Evolutionary conservation across 768 basidiomycete genomes (phyloP).

Genomic region (Tephrocybe sp.): DNA sequence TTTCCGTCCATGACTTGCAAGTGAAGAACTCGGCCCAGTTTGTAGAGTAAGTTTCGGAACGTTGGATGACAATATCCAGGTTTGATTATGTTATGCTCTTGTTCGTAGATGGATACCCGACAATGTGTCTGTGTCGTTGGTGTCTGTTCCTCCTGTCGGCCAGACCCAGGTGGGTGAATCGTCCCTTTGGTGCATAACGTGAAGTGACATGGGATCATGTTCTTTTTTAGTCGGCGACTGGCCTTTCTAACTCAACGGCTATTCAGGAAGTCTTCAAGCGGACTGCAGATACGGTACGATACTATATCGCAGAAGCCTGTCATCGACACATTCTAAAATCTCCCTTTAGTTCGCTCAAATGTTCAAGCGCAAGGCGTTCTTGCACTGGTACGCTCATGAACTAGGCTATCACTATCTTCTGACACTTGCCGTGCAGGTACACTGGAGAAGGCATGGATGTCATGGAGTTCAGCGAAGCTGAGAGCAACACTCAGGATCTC

Average conservation of each 20-base stretch:
- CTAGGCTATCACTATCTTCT: background rate
- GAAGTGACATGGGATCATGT: background rate
- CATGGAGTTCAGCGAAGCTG: conserved; percentile 85
- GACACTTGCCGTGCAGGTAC: conserved; percentile 43
- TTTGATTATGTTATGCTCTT: conserved; percentile 6
- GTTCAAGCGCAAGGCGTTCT: conserved; percentile 83
- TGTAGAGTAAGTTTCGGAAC: conserved; percentile 61
- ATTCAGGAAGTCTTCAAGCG: conserved; percentile 88
- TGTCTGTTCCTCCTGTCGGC: conserved; percentile 82
- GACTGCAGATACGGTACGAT: conserved; percentile 55
- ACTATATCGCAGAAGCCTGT: background rate
- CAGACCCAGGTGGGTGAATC: conserved; percentile 55
- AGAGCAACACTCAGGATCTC: conserved; percentile 78
- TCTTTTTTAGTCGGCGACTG: conserved; percentile 56
- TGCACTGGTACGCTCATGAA: conserved; percentile 62
- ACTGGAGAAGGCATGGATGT: conserved; percentile 90
- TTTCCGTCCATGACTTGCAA: conserved; percentile 73
- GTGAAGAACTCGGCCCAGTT: conserved; percentile 71
- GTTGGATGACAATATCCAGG: background rate
- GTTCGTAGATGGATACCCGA: conserved; percentile 80
- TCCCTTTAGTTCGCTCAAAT: conserved; percentile 64
- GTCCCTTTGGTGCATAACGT: background rate
- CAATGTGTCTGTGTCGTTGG: conserved; percentile 82
- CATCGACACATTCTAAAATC: conserved; percentile 3
- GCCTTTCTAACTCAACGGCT: conserved; percentile 75